Evolutionary conservation across 2,329 filamentous ascomycete genomes (phyloP).

Genomic region (Erysiphe pulchra): DNA sequence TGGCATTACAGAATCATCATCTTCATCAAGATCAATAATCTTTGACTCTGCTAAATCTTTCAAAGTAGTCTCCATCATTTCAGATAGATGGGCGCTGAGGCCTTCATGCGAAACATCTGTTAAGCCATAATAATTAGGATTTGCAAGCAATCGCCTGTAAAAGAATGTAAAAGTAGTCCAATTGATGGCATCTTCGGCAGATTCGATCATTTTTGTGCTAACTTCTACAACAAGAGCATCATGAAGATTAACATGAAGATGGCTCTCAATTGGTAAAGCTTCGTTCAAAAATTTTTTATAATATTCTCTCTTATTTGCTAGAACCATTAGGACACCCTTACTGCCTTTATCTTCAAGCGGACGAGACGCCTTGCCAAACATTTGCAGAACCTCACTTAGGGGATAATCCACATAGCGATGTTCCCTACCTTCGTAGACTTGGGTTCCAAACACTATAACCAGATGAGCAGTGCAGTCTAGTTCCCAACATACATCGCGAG

Average conservation of each 20-base stretch:
- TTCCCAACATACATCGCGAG: constrained; percentile 89
- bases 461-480: constrained; percentile 69
- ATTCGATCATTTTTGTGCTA: constrained; percentile 84
- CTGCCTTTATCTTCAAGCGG: constrained; percentile 55
- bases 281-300: constrained; percentile 98
- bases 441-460: constrained; percentile 90
- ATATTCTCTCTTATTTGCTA: constrained; percentile 81
- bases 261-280: constrained; percentile 82
- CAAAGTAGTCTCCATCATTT: constrained; percentile 76
- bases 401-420: constrained; percentile 95
- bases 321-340: constrained; percentile 89
- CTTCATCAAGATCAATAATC: constrained; percentile 86
- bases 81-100: constrained; percentile 80
- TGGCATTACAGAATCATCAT: constrained; percentile 69
- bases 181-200: constrained; percentile 88
- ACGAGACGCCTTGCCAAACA: constrained; percentile 84
- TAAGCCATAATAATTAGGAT: constrained; percentile 88
- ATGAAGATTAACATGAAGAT: constrained; percentile 72
- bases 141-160: constrained; percentile 79
- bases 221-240: constrained; percentile 96
- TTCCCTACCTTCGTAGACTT: constrained; percentile 89
- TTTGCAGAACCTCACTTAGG: constrained; percentile 80
- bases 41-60: constrained; percentile 80
- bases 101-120: constrained; percentile 75
- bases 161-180: constrained; percentile 99